Evolutionary conservation across 176 grass and related monocot species (phyloP).

Genomic region (Ensete glaucum): DNA sequence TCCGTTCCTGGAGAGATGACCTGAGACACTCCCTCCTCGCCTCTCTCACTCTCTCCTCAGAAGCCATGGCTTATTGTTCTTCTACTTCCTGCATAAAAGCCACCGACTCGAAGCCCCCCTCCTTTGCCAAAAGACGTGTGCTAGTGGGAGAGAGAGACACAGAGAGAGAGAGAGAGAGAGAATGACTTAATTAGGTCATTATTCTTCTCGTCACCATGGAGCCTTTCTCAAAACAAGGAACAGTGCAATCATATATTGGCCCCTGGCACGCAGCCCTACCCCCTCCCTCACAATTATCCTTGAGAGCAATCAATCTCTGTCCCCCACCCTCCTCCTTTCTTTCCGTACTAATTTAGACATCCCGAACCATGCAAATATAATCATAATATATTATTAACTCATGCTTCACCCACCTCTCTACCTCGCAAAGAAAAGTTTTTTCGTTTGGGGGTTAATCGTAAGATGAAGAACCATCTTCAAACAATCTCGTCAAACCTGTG

Average conservation of each 20-base stretch:
- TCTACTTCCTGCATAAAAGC: not conserved
- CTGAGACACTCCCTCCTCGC: too few relatives aligned
- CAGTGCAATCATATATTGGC: constrained; percentile 8
- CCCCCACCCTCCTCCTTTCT: too few relatives aligned
- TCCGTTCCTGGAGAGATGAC: not conserved
- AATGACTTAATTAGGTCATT: not conserved
- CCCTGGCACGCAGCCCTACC: not conserved
- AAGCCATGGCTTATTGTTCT: constrained; percentile 9
- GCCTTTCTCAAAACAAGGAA: constrained; percentile 11
- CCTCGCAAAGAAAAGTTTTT: too few relatives aligned
- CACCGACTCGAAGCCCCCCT: constrained; percentile 21
- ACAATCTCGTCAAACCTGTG: too few relatives aligned
- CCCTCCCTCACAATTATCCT: not conserved
- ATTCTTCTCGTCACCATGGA: constrained; percentile 4
- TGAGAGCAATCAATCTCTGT: too few relatives aligned
- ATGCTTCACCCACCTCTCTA: too few relatives aligned
- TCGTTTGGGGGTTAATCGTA: too few relatives aligned
- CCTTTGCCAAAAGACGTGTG: constrained; percentile 19
- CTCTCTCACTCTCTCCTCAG: not conserved
- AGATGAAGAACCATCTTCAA: too few relatives aligned
- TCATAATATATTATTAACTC: too few relatives aligned
- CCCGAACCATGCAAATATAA: too few relatives aligned
- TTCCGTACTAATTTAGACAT: too few relatives aligned
- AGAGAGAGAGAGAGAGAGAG: not conserved
- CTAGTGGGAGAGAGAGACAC: constrained; percentile 1